These are phyloP conservation scores for Deakozyma indianensis DNA, from an alignment of 805 yeast genomes.

Conservation along the genomic window DNA sequence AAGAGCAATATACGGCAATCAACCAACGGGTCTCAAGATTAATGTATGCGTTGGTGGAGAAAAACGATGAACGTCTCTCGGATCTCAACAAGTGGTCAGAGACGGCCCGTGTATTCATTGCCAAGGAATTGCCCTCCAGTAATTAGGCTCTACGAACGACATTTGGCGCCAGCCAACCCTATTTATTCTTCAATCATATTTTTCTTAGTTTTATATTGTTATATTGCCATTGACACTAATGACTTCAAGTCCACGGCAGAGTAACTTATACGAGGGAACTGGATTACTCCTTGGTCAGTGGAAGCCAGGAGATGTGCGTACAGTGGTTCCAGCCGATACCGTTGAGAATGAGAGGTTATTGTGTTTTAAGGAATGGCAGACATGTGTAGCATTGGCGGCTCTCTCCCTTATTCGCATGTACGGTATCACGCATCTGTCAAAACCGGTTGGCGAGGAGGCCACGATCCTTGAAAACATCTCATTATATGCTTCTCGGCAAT, in stretches of 20 bases:
- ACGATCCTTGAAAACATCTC: not conserved
- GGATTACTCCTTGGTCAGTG: not conserved
- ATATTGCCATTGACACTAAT: not conserved
- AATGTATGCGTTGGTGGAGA: not conserved
- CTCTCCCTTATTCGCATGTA: not conserved
- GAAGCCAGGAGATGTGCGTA: not conserved
- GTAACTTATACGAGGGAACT: not conserved
- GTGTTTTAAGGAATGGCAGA: not conserved
- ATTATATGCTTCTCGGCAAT: not conserved
- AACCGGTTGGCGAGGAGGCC: not conserved
- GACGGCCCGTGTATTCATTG: not conserved
- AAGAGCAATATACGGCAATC: slow-evolving; percentile 38
- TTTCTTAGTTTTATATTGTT: too few species aligned
- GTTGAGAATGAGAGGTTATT: too few species aligned
- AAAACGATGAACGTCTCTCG: slow-evolving; percentile 20
- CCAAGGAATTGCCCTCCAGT: not conserved
- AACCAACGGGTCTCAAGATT: slow-evolving; percentile 35
- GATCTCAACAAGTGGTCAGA: slow-evolving; percentile 1
- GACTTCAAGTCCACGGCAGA: not conserved
- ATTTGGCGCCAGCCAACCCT: not conserved
- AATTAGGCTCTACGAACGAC: not conserved
- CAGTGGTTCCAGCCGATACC: too few species aligned
- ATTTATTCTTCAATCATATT: too few species aligned
- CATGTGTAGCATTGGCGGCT: not conserved
- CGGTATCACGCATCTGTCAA: not conserved